These are phyloP conservation scores for Cydonia oblonga DNA, from an alignment of 331 rosid species.

Conservation along the genomic window DNA sequence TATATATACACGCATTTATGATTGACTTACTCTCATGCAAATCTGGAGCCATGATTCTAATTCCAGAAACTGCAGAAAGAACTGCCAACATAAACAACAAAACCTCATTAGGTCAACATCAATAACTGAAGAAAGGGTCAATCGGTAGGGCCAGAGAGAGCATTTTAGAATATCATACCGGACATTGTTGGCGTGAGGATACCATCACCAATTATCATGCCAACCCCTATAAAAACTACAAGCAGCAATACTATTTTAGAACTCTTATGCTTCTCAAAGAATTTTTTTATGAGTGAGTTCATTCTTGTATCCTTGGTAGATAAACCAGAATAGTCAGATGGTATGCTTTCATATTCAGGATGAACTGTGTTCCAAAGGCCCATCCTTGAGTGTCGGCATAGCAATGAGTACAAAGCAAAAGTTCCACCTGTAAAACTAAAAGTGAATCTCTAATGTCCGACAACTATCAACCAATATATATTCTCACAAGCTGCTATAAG, in stretches of 20 bases:
- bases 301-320: conserved; percentile 9
- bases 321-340: neutral
- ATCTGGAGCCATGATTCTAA: conserved; percentile 10
- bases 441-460: neutral
- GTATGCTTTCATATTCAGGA: neutral
- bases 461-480: neutral
- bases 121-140: neutral
- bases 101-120: neutral
- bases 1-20: neutral
- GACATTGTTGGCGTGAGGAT: conserved; percentile 34
- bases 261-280: conserved; percentile 18
- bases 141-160: neutral
- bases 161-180: conserved; percentile 10
- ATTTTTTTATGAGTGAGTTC: conserved; percentile 9
- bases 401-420: conserved; percentile 33
- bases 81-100: conserved; percentile 10
- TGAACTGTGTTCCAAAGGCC: neutral
- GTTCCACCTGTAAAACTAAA: conserved; percentile 25
- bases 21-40: conserved; percentile 27
- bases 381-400: conserved; percentile 23
- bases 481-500: neutral
- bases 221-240: conserved; percentile 22
- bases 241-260: conserved; percentile 17
- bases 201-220: conserved; percentile 32
- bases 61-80: conserved; percentile 29